phyloP scores from a whole-genome alignment of 2,329 filamentous ascomycete species.

The Aureobasidium sp. region DNA sequence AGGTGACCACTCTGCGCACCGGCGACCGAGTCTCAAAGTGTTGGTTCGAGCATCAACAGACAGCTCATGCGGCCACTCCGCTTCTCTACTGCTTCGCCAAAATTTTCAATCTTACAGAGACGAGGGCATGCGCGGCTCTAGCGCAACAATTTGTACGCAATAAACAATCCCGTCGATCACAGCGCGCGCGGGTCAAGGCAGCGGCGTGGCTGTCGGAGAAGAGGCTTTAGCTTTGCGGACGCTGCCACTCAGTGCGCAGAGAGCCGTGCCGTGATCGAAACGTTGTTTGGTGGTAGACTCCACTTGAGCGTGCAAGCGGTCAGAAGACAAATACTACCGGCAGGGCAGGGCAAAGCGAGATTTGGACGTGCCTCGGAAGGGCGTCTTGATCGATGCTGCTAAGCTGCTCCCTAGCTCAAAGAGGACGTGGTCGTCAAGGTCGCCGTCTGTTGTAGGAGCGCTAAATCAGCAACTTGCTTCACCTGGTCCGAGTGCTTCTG shows the following conservation, averaged over 20 bases:
- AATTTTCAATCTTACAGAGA: neutral
- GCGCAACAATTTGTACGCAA: conserved; percentile 14
- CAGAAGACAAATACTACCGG: conserved; percentile 15
- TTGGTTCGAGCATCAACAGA: neutral
- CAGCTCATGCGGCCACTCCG: neutral
- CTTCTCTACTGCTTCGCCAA: conserved; percentile 6
- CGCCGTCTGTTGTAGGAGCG: neutral
- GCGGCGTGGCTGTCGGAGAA: conserved; percentile 2
- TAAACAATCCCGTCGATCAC: conserved; percentile 11
- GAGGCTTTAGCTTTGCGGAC: conserved; percentile 7
- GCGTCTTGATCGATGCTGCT: neutral
- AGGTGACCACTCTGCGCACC: conserved; percentile 2
- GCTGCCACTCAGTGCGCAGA: conserved; percentile 11
- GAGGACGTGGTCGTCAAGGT: neutral
- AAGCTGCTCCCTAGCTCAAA: neutral
- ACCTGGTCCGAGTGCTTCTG: conserved; percentile 11
- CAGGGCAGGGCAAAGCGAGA: conserved; percentile 13
- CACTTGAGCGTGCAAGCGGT: conserved; percentile 10
- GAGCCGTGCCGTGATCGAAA: conserved; percentile 16
- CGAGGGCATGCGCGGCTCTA: conserved; percentile 7
- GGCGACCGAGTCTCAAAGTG: neutral
- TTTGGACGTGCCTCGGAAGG: conserved; percentile 12
- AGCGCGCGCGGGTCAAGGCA: neutral
- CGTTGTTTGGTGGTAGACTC: conserved; percentile 11
- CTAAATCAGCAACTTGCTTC: conserved; percentile 1